phyloP scores from a whole-genome alignment of 108 stramenopile genomes.

The Cyclotella atomus region DNA sequence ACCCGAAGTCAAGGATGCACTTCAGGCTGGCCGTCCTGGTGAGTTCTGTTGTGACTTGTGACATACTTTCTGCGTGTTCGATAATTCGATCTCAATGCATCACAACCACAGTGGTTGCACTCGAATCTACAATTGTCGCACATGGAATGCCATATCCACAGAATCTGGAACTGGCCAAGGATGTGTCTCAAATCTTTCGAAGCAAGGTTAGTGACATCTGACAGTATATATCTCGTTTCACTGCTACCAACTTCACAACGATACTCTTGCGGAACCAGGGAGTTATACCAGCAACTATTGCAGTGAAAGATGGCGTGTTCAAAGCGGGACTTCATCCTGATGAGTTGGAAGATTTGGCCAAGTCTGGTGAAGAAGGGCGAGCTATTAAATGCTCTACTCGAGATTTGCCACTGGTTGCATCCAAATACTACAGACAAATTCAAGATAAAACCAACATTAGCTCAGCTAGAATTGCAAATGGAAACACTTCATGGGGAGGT shows the following conservation, averaged over 20 bases:
- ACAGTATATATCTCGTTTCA: not conserved
- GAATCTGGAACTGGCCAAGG: conserved; percentile 87
- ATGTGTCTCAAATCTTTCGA: conserved; percentile 66
- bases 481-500: conserved; percentile 54
- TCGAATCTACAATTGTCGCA: conserved; percentile 98
- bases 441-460: not conserved
- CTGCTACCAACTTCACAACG: not conserved
- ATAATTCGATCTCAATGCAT: not conserved
- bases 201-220: conserved; percentile 22
- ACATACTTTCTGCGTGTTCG: not conserved
- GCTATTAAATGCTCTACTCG: conserved; percentile 92
- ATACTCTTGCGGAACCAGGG: conserved; percentile 42
- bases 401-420: conserved; percentile 82
- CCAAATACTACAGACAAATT: conserved; percentile 16
- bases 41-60: not conserved
- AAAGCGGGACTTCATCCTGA: conserved; percentile 80
- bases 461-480: conserved; percentile 10
- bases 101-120: conserved; percentile 75
- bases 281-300: conserved; percentile 94
- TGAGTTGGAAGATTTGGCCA: conserved; percentile 87
- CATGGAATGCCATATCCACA: conserved; percentile 99
- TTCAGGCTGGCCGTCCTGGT: conserved; percentile 37
- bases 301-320: conserved; percentile 82
- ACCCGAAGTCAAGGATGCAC: conserved; percentile 40
- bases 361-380: conserved; percentile 68